These are phyloP conservation scores for Mesembryanthemum crystallinum DNA, from an alignment of 148 eudicot genomes.

Conservation along the genomic window DNA sequence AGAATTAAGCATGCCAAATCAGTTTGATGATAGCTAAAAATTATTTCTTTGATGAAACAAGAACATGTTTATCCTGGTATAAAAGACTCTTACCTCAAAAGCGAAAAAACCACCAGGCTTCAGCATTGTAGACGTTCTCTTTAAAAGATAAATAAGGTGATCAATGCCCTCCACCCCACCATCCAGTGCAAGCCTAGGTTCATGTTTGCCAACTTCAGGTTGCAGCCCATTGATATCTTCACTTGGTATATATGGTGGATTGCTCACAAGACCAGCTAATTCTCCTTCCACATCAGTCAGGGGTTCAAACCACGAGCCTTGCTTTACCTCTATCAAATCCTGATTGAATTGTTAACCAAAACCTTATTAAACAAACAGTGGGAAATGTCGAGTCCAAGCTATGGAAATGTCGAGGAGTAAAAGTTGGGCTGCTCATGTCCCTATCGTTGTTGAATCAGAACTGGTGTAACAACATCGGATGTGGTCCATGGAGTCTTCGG, in stretches of 20 bases:
- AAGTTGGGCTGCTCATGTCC: too few relatives aligned
- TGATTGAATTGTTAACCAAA: slow-evolving; percentile 23
- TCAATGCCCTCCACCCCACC: slow-evolving; percentile 74
- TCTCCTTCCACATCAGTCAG: slow-evolving; percentile 56
- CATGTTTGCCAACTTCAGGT: slow-evolving; percentile 85
- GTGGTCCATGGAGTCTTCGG: too few relatives aligned
- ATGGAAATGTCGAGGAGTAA: too few relatives aligned
- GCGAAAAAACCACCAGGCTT: slow-evolving; percentile 87
- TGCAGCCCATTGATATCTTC: slow-evolving; percentile 67
- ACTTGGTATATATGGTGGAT: slow-evolving; percentile 95
- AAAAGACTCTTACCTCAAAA: slow-evolving; percentile 64
- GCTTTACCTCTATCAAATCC: slow-evolving; percentile 55
- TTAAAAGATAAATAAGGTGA: slow-evolving; percentile 58
- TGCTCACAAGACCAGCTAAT: slow-evolving; percentile 78
- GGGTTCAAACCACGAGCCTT: slow-evolving; percentile 93
- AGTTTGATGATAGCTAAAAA: not conserved
- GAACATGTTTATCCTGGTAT: not conserved
- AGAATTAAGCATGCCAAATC: not conserved
- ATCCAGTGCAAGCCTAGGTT: slow-evolving; percentile 83
- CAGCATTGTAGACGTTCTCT: slow-evolving; percentile 54
- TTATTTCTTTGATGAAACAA: not conserved
- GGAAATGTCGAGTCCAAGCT: too few relatives aligned
- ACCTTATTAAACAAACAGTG: not conserved
- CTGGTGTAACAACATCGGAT: too few relatives aligned
- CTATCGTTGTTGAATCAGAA: too few relatives aligned